A percentile compares a stretch with the other conserved stretches of the same genome.
These are phyloP conservation scores for Grigorovia transvaalensis DNA, from an alignment of 805 yeast genomes.

Conservation along the genomic window DNA sequence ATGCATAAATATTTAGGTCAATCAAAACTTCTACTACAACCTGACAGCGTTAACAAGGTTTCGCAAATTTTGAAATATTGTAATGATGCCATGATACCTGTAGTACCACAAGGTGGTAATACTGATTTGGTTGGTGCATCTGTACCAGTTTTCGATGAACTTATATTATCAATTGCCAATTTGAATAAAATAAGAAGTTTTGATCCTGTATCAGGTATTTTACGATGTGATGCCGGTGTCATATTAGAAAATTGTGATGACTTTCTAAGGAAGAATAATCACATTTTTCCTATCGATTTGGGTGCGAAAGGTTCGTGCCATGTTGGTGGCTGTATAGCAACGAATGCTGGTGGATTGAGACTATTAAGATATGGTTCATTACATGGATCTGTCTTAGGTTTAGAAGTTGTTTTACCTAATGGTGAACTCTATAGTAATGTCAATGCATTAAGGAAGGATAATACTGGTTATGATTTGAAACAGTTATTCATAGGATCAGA, in stretches of 20 bases:
- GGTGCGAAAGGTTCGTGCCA: constrained; percentile 98
- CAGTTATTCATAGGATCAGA: constrained; percentile 91
- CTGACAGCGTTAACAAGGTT: constrained; percentile 70
- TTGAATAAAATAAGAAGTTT: constrained; percentile 74
- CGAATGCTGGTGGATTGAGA: constrained; percentile 93
- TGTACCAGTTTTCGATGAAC: constrained; percentile 84
- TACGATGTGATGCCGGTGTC: constrained; percentile 85
- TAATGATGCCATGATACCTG: constrained; percentile 64
- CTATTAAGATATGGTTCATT: constrained; percentile 80
- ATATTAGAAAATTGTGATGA: constrained; percentile 78
- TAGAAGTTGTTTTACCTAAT: constrained; percentile 87
- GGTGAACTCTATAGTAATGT: constrained; percentile 74
- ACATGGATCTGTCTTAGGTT: constrained; percentile 84
- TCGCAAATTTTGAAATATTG: constrained; percentile 69
- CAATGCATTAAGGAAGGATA: constrained; percentile 83
- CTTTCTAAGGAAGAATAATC: constrained; percentile 67
- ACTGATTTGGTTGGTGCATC: constrained; percentile 96
- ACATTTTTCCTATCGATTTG: constrained; percentile 83
- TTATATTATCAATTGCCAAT: constrained; percentile 57
- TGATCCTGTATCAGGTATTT: constrained; percentile 71
- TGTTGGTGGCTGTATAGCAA: constrained; percentile 89
- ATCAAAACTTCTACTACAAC: constrained; percentile 69
- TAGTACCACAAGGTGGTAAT: constrained; percentile 96
- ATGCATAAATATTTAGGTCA: constrained; percentile 91
- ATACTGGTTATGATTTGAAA: constrained; percentile 89